Evolutionary conservation across 2,329 filamentous ascomycete species (phyloP).

Genomic region (Paracamarosporium sp.): DNA sequence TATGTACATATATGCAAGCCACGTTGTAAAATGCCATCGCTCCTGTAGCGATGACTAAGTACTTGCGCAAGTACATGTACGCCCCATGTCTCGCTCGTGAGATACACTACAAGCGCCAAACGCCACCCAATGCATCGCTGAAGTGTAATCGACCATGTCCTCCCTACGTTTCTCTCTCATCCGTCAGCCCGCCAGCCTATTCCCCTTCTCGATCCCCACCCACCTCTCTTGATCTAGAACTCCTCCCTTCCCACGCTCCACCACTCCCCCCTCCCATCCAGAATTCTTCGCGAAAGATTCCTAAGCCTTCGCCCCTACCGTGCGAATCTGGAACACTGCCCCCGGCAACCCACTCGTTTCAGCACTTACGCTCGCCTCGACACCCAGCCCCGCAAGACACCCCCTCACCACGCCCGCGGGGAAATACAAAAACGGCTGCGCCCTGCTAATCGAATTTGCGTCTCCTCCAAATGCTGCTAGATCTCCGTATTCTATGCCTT

Average conservation of each 20-base stretch:
- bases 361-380: slow-evolving; percentile 88
- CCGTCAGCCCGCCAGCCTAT: no score
- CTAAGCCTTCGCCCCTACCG: slow-evolving; percentile 71
- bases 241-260: not conserved
- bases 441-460: slow-evolving; percentile 47
- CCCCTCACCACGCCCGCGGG: slow-evolving; percentile 92
- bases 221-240: not conserved
- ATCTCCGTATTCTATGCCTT: not conserved
- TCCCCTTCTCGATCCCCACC: no score
- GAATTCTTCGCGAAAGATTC: not conserved
- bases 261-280: not conserved
- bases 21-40: not conserved
- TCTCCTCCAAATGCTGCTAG: slow-evolving; percentile 54
- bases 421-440: slow-evolving; percentile 81
- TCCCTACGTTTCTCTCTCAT: not conserved
- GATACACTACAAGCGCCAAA: slow-evolving; percentile 13
- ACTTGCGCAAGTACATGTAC: not conserved
- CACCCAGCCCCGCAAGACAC: slow-evolving; percentile 88
- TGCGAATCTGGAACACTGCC: slow-evolving; percentile 96
- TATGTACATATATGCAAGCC: no score
- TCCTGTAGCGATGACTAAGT: not conserved
- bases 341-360: slow-evolving; percentile 86
- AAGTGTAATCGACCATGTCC: slow-evolving; percentile 5
- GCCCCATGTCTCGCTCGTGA: not conserved
- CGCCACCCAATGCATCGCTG: slow-evolving; percentile 42